phyloP scores from a whole-genome alignment of 176 grass and related monocot species.

The Luzula sylvatica region DNA sequence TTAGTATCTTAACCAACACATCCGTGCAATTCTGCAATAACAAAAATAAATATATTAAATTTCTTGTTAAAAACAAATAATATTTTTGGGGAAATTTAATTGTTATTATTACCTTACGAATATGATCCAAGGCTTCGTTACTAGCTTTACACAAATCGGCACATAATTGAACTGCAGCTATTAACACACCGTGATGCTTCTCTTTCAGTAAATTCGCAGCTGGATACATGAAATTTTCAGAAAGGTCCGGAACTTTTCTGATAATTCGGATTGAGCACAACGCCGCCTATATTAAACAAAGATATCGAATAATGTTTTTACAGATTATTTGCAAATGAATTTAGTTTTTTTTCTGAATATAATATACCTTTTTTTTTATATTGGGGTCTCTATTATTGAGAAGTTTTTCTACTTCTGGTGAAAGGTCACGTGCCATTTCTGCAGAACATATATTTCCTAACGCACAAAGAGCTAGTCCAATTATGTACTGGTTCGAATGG shows the following conservation, averaged over 20 bases:
- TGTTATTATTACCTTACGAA: constrained; percentile 61
- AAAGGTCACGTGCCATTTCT: constrained; percentile 94
- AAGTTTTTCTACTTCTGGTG: constrained; percentile 93
- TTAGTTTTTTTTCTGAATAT: background rate
- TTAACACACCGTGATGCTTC: constrained; percentile 90
- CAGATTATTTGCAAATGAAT: background rate
- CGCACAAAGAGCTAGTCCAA: constrained; percentile 92
- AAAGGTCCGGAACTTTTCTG: constrained; percentile 90
- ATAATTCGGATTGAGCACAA: constrained; percentile 93
- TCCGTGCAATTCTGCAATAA: constrained; percentile 68
- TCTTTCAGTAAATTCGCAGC: constrained; percentile 84
- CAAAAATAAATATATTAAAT: constrained; percentile 7
- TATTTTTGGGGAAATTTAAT: constrained; percentile 5
- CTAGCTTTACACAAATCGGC: constrained; percentile 92
- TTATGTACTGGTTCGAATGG: constrained; percentile 97
- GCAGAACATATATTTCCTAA: constrained; percentile 98
- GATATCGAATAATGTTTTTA: constrained; percentile 1
- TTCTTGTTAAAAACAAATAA: constrained; percentile 1
- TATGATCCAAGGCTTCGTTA: constrained; percentile 60
- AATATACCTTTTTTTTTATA: constrained; percentile 82
- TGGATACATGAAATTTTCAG: constrained; percentile 71
- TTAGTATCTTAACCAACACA: constrained; percentile 75
- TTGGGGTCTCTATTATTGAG: constrained; percentile 83
- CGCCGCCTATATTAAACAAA: constrained; percentile 45
- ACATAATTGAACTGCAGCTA: constrained; percentile 87